These are phyloP conservation scores for Pseudotulostoma volvatum DNA, from an alignment of 495 filamentous ascomycete genomes.

Conservation along the genomic window DNA sequence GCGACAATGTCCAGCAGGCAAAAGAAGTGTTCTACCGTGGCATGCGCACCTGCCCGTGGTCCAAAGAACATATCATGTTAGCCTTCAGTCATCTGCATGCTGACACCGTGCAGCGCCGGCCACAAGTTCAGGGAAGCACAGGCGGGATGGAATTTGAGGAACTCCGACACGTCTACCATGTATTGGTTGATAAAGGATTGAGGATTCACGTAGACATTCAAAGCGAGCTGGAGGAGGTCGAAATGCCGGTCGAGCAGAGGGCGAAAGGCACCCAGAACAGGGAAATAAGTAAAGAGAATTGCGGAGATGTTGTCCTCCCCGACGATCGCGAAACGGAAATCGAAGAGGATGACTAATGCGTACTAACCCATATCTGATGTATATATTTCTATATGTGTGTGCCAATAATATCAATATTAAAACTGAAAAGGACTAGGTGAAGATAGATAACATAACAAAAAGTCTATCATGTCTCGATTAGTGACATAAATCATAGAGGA, in stretches of 20 bases:
- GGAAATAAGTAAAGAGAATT: too few relatives aligned
- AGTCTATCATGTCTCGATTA: too few relatives aligned
- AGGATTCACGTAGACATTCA: constrained; percentile 31
- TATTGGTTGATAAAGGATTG: constrained; percentile 36
- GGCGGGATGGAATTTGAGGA: constrained; percentile 24
- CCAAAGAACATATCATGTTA: constrained; percentile 49
- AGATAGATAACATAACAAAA: too few relatives aligned
- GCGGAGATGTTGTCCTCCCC: too few relatives aligned
- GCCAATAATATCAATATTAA: too few relatives aligned
- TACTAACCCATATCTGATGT: too few relatives aligned
- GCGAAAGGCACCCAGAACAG: too few relatives aligned
- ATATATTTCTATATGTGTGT: too few relatives aligned
- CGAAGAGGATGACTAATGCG: too few relatives aligned
- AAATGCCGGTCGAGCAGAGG: constrained; percentile 7
- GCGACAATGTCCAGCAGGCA: constrained; percentile 18
- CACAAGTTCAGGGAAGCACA: neutral
- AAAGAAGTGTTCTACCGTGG: constrained; percentile 29
- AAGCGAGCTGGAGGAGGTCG: constrained; percentile 13
- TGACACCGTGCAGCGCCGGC: neutral
- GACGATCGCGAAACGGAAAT: too few relatives aligned
- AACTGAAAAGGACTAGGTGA: too few relatives aligned
- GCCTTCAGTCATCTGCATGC: constrained; percentile 34
- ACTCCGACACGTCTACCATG: constrained; percentile 28
- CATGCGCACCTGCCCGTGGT: constrained; percentile 53
- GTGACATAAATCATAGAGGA: too few relatives aligned